Base-by-base conservation (phyloP, 495 filamentous ascomycete genomes). In the Durotheca rogersii region DNA sequence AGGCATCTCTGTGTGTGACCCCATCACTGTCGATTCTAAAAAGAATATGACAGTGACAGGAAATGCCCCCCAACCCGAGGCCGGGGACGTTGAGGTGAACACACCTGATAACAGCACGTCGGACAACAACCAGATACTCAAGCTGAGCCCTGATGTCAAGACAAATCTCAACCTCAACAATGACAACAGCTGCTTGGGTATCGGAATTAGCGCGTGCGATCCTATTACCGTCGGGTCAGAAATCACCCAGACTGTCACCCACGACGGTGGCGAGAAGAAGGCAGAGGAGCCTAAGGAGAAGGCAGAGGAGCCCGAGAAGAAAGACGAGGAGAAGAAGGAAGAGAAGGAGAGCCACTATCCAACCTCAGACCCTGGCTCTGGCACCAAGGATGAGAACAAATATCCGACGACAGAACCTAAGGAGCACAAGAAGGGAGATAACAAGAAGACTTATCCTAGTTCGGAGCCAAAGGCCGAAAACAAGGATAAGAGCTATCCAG, bases 171-270 rank as follows among this genome's bases (percentile, higher is more conserved):
- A 7, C 20, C 2, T 51, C 15, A 51, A 27, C 51, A 50, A 55
- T 21, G 51, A 47, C 1, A 60, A 60, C 20, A 55, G 51, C 19
- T 57, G 53, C 49, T 47, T 67, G 12, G 53, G 65, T 11, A 41
- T 64, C 10, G 65, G 65, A 9, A 62, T 68, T 19, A 62, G 60
- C 7, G 65, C 53, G 9, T 68, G 65, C 41, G 58, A 68, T 17
- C 62, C 65, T 7, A 63, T 68, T 19, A 58, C 49, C 6, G 45
- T 60, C 12, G 55, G 30, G 1, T 58, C 55, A 3, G 49, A 53
- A 4, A 44, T 58, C 34, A 53, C 49, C 16, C 35, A 58, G 0
- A 49, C 55, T 0, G 39, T 37, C 9, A 17, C 21, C 21, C 35
- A 36, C 3, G 23, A 33, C 4, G 14, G 5, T 20, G 42, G 44